These are phyloP conservation scores for Gnetum montanum DNA, from an alignment of 75 land plant species.

Conservation along the genomic window DNA sequence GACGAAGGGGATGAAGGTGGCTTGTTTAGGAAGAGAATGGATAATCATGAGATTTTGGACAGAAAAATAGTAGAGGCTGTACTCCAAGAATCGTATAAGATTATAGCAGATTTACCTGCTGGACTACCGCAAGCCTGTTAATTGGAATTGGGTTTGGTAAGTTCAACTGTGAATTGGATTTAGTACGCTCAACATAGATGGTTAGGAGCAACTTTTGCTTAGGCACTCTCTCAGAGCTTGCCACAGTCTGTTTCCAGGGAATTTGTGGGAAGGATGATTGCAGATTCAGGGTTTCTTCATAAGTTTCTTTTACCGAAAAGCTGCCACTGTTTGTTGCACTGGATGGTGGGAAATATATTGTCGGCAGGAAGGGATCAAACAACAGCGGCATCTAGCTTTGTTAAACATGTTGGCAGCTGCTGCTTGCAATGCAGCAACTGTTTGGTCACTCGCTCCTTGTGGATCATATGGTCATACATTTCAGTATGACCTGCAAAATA, in stretches of 20 bases:
- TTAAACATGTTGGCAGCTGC: slow-evolving; percentile 72
- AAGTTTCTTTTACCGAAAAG: slow-evolving; percentile 62
- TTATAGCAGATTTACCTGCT: slow-evolving; percentile 81
- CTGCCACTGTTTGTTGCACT: slow-evolving; percentile 60
- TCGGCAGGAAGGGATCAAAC: slow-evolving; percentile 83
- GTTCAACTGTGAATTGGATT: slow-evolving; percentile 30
- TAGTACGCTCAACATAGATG: slow-evolving; percentile 90
- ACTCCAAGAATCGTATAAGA: slow-evolving; percentile 83
- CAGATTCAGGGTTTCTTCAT: slow-evolving; percentile 83
- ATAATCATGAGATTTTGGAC: slow-evolving; percentile 86
- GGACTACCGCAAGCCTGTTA: slow-evolving; percentile 90
- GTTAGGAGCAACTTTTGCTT: slow-evolving; percentile 72
- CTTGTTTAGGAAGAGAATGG: slow-evolving; percentile 58
- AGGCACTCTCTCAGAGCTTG: slow-evolving; percentile 48
- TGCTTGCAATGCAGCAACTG: slow-evolving; percentile 75
- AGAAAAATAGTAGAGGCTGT: slow-evolving; percentile 87
- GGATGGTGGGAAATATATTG: slow-evolving; percentile 79
- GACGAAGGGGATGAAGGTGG: slow-evolving; percentile 82
- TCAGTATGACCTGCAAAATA: slow-evolving; percentile 80
- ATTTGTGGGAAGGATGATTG: slow-evolving; percentile 91
- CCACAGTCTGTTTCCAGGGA: slow-evolving; percentile 75
- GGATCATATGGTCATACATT: slow-evolving; percentile 91
- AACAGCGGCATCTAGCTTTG: slow-evolving; percentile 90
- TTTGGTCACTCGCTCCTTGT: slow-evolving; percentile 96
- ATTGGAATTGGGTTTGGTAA: slow-evolving; percentile 34